Base-by-base conservation (phyloP, 139 green algal genomes). In the Deuterostichococcus epilithicus region DNA sequence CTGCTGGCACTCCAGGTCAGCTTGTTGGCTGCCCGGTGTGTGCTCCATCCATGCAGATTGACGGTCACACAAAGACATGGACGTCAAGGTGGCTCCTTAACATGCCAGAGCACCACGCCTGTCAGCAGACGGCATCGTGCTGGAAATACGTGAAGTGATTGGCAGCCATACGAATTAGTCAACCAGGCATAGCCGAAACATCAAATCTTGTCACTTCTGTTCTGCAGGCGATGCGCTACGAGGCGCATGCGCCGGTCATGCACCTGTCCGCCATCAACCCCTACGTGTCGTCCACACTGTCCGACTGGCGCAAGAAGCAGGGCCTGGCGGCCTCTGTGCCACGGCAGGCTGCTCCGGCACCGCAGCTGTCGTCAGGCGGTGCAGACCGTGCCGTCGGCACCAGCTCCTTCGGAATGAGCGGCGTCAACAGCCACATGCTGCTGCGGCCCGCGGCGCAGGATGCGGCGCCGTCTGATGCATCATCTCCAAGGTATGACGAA, bases 251-350 rank as follows among this genome's bases (percentile, higher is more conserved):
- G 25, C 78, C 81, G 1, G 65, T 88, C 13, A 78, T 91, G 44
- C 86, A 96, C 80, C 80, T 96, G 42, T 73, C 83, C 38, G 66
- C 23, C 1, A 28, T 93, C 25, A 96, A 94, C 82, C 76, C 87
- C 0, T 82, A 93, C 36, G 81, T 93, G 2, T 76, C 34, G 20
- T 76, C 73, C 20, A 70, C 80, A 2, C 23, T 89, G 34, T 67
- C 45, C 37, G 80, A 86, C 45, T 79, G 68, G 58, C 3, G 28
- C 63, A 69, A 69, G 63, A 35, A 59, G 35, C 68, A 73, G 30
- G 8, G 37, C 25, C 28, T 69, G 63, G 63, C 63, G 28, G 63
- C 63, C 28, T 13, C 75, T 30, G n/a, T 87, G 71, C 84, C 84
- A 1, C 86, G 88, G 28, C 78, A 89, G 71, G 68, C 72, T 10